Base-by-base conservation (phyloP, 768 basidiomycete species). In the Podaxis sp. region DNA sequence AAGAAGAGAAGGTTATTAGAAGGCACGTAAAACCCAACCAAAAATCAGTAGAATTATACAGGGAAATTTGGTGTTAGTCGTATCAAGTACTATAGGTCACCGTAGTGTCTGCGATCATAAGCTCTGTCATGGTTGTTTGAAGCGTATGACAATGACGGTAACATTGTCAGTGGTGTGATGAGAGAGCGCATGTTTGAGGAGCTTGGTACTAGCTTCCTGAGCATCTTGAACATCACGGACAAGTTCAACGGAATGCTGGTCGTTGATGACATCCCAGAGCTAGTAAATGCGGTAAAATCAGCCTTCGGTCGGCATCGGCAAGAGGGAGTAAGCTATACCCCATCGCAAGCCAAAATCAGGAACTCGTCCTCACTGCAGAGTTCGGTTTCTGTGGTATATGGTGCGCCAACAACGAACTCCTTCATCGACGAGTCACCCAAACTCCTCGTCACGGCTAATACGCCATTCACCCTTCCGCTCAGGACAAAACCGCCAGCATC, bases 401-500 rank as follows among this genome's bases (percentile, higher is more conserved):
- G 97, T 28, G 92, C 85, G 1, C 97, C 97, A 51, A 98, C 97
- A 10, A 99, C 97, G 71, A 95, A 99, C 68, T 99, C 97, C 75
- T 99, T 99, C 97, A 99, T 98, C 5, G 93, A 91, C 1, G 94
- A 91, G 70, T 99, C 97, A 36, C 97, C 97, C 59, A 99, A 77
- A 68, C 94, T 94, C 61, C 97, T 82, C 16, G 97, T 99, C 28
- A 99, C 97, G 5, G 95, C 95, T 57, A 99, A 78, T 44, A 98
- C 95, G 64, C 96, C 97, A 66, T 99, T 99, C 36, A 99, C 97
- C 11, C 97, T 86, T 64, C 96, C 97, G 69, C 96, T 96, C 91
- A 99, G 88, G 21, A 99, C 95, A 70, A 98, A 99, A 1, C 97
- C 97, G 9, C 97, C 97, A 0, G 97, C 97, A 69, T 98, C 97